Evolutionary conservation across 495 filamentous ascomycete genomes (phyloP).

Genomic region (Aspergillus indologenus): DNA sequence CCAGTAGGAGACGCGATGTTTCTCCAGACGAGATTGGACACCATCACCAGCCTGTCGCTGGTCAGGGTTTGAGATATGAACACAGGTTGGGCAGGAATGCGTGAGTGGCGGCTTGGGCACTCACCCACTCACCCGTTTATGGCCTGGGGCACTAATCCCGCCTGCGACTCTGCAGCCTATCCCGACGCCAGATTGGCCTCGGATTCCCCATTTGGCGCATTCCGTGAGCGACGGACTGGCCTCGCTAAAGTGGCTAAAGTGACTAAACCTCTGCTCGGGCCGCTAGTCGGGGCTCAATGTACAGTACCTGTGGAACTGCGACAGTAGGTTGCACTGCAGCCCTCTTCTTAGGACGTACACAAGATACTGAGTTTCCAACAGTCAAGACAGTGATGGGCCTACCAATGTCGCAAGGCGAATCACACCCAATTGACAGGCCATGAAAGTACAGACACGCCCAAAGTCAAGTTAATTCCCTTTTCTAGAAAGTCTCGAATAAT

Average conservation of each 20-base stretch:
- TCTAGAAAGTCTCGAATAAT: not conserved
- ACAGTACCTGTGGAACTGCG: slow-evolving; percentile 4
- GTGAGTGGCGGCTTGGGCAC: slow-evolving; percentile 39
- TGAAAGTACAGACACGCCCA: not conserved
- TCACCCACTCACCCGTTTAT: slow-evolving; percentile 9
- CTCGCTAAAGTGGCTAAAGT: not conserved
- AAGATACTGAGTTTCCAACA: not conserved
- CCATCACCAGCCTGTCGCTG: slow-evolving; percentile 9
- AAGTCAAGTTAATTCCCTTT: not conserved
- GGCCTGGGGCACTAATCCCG: slow-evolving; percentile 1
- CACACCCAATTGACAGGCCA: not conserved
- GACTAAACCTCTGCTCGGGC: slow-evolving; percentile 4
- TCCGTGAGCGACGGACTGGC: not conserved
- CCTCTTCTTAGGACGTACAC: not conserved
- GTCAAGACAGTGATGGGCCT: not conserved
- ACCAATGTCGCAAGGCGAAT: not conserved
- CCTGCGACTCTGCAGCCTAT: not conserved
- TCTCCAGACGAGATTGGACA: not conserved
- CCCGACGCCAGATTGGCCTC: not conserved
- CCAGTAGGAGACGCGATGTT: not conserved
- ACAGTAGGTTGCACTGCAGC: slow-evolving; percentile 2
- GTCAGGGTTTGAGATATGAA: not conserved
- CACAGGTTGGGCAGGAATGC: slow-evolving; percentile 44
- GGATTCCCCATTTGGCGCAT: not conserved
- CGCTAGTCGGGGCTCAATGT: slow-evolving; percentile 9